Evolutionary conservation across 2,329 filamentous ascomycete species (phyloP).

Genomic region (Pseudogymnoascus sp.): DNA sequence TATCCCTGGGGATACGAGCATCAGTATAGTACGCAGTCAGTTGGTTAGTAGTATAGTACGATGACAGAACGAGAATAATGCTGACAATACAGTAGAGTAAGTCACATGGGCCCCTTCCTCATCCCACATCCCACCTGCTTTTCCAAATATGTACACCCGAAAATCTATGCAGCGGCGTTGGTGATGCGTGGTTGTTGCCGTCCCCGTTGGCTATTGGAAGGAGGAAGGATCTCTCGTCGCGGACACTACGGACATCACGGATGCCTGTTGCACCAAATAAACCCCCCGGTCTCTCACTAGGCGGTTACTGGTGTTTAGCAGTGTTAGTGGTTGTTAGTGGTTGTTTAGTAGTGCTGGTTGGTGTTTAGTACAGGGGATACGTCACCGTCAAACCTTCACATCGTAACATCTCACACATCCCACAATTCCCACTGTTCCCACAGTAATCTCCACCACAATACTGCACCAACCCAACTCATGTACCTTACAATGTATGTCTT

Average conservation of each 20-base stretch:
- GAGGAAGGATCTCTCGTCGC: background rate
- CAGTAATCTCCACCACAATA: slow-evolving; percentile 5
- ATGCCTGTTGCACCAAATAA: background rate
- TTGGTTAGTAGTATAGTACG: background rate
- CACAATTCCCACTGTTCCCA: background rate
- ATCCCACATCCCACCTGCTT: background rate
- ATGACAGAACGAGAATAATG: background rate
- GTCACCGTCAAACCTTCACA: slow-evolving; percentile 2
- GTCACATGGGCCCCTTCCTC: background rate
- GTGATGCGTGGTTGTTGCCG: background rate
- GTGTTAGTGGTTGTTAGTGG: background rate
- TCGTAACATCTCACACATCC: background rate
- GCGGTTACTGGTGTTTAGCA: no score
- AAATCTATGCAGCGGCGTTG: background rate
- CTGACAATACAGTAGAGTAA: background rate
- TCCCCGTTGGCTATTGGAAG: background rate
- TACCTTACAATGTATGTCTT: background rate
- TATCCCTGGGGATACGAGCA: background rate
- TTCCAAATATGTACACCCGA: slow-evolving; percentile 7
- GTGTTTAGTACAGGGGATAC: background rate
- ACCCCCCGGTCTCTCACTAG: background rate
- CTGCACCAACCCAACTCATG: background rate
- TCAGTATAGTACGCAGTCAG: no score
- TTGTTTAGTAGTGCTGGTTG: background rate
- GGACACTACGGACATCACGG: no score